A percentile compares a stretch with the other conserved stretches of the same genome.
Conservation (phyloP, 176 grass and related monocot species). For the Ampelocalamus luodianensis region DNA sequence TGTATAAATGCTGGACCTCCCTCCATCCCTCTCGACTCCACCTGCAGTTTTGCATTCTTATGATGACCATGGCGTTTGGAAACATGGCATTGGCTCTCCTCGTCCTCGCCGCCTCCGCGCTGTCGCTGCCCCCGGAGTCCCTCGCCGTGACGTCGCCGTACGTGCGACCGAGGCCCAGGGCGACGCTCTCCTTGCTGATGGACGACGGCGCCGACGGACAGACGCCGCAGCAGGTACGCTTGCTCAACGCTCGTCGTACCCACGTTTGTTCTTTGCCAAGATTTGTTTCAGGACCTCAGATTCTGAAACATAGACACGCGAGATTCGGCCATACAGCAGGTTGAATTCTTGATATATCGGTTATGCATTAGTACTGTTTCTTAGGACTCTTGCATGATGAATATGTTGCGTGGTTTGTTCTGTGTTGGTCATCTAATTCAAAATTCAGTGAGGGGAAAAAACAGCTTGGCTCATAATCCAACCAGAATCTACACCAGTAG, state of each 20-base stretch:
- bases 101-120: not conserved
- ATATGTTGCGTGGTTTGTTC: not conserved
- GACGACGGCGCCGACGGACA: constrained; percentile 41
- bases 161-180: constrained; percentile 46
- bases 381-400: not conserved
- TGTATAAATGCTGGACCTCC: not conserved
- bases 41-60: not conserved
- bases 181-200: constrained; percentile 29
- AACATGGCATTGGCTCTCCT: not conserved
- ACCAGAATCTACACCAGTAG: not conserved
- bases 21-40: not conserved
- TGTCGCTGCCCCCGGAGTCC: not conserved
- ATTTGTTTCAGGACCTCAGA: not conserved
- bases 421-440: not conserved
- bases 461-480: not conserved
- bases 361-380: not conserved
- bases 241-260: not conserved
- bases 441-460: not conserved
- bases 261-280: not conserved
- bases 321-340: not conserved
- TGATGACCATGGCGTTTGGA: not conserved
- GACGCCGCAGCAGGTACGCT: constrained; percentile 64
- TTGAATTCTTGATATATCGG: not conserved
- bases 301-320: not conserved
- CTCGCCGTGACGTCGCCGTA: constrained; percentile 54